Evolutionary conservation across 2,329 filamentous ascomycete genomes (phyloP), one percentile per base, ranked within the genome.

Genomic region (Penicillium frequentans): DNA sequence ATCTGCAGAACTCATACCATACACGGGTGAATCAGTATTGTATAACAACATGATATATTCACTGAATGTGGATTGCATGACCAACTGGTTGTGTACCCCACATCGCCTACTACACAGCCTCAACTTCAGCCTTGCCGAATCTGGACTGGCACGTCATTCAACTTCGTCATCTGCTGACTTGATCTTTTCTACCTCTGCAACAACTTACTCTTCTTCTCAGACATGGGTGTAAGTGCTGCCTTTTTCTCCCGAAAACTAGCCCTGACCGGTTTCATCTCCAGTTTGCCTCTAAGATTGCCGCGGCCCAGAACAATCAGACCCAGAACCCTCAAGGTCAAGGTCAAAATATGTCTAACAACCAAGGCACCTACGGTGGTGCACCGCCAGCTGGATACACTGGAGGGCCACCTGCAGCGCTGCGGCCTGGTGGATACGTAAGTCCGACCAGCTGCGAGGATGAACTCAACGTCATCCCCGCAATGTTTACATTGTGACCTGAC

Each of bases 341-440:
- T n/a, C 57, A 57, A 33, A 58, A 53, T 13, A 63, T 63, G 61
- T 35, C 59, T 9, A 63, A 62, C 49, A 60, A 58, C 27, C 57
- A 65, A 29, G 72, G 70, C 49, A 66, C 64, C 23, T 73, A 73
- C 57, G 68, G 63, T 47, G 73, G 70, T 52, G 71, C 64, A 52
- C 71, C 75, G 58, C 72, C 73, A 7, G 56, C 71, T 29, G 73
- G 74, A 33, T 76, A 76, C 56, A 70, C 71, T 16, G 73, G 70
- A 46, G 72, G 63, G 47, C 73, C 75, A 26, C 19, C 73, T 55
- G 56, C 72, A 54, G 61, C 67, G 44, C 60, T 75, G 62, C 73
- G 71, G 59, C 57, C 70, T 64, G 72, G 70, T 61, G 64, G 77
- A 73, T 84, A 84, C 72, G 83, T 85, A 75, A 81, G 83, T 83